Evolutionary conservation across 2,329 filamentous ascomycete species (phyloP).

Genomic region (Arthroderma uncinatum): DNA sequence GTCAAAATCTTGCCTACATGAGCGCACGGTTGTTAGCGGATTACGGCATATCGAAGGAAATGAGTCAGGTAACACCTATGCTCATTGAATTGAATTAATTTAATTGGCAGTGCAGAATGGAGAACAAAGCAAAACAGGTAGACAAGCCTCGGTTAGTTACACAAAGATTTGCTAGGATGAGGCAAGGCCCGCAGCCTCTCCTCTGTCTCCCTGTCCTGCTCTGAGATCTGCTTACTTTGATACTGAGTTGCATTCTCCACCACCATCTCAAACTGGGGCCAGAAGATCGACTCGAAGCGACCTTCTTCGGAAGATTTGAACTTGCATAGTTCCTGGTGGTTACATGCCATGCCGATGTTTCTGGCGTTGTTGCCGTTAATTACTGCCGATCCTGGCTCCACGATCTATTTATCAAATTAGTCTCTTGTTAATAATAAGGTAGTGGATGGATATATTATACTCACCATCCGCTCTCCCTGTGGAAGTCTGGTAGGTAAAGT

Average conservation of each 20-base stretch:
- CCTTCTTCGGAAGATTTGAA: background rate
- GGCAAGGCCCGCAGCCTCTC: background rate
- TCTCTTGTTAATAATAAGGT: background rate
- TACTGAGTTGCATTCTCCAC: background rate
- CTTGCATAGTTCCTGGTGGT: background rate
- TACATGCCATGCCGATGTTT: background rate
- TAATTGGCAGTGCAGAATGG: too few relatives aligned
- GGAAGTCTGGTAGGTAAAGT: background rate
- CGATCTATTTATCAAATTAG: background rate
- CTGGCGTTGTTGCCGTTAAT: background rate
- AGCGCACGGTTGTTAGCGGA: too few relatives aligned
- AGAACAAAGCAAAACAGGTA: too few relatives aligned
- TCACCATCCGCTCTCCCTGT: background rate
- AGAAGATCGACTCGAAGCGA: background rate
- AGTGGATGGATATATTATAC: background rate
- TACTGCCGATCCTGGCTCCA: background rate
- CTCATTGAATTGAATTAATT: too few relatives aligned
- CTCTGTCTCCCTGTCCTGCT: background rate
- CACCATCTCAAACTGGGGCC: conserved; percentile 1
- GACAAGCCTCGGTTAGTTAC: too few relatives aligned
- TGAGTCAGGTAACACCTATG: too few relatives aligned
- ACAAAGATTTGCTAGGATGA: background rate
- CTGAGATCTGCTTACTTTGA: background rate
- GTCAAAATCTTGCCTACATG: too few relatives aligned
- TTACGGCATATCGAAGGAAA: too few relatives aligned